A percentile compares a stretch with the other conserved stretches of the same genome.
Conservation (phyloP, 345 rosid genomes). For the Reutealis trisperma region DNA sequence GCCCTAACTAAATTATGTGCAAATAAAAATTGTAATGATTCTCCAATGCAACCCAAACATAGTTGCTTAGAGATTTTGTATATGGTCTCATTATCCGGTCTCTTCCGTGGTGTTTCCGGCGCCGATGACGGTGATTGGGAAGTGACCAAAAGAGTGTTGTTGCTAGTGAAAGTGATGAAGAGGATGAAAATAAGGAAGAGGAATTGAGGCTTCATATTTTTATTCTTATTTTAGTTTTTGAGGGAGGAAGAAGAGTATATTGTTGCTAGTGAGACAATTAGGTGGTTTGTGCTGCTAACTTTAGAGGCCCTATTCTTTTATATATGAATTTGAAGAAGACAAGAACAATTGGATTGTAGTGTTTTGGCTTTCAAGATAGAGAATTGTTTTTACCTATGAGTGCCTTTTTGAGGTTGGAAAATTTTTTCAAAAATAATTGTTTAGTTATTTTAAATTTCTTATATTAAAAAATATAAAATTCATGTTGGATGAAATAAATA, state of each 20-base stretch:
- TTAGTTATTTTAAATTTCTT: too few species aligned
- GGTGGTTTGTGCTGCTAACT: neutral
- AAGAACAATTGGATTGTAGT: neutral
- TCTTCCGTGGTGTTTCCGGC: slow-evolving; percentile 3
- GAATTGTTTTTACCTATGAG: too few species aligned
- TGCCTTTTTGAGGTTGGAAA: too few species aligned
- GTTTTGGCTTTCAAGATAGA: too few species aligned
- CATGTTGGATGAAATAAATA: too few species aligned
- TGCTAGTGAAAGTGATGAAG: slow-evolving; percentile 6
- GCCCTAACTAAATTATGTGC: slow-evolving; percentile 70
- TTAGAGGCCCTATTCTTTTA: neutral
- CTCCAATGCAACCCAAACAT: slow-evolving; percentile 68
- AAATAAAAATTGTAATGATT: slow-evolving; percentile 68
- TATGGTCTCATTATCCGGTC: slow-evolving; percentile 39
- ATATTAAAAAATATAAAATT: too few species aligned
- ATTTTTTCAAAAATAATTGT: too few species aligned
- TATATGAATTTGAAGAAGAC: slow-evolving; percentile 8
- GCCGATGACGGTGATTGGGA: slow-evolving; percentile 22
- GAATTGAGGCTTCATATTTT: slow-evolving; percentile 36
- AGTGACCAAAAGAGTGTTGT: neutral
- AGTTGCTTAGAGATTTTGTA: slow-evolving; percentile 55
- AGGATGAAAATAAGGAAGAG: slow-evolving; percentile 33
- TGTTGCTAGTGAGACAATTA: neutral
- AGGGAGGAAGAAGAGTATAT: neutral
- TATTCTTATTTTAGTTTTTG: slow-evolving; percentile 6